Conservation (phyloP, 2,329 filamentous ascomycete species). For the Paecilomyces formosus region DNA sequence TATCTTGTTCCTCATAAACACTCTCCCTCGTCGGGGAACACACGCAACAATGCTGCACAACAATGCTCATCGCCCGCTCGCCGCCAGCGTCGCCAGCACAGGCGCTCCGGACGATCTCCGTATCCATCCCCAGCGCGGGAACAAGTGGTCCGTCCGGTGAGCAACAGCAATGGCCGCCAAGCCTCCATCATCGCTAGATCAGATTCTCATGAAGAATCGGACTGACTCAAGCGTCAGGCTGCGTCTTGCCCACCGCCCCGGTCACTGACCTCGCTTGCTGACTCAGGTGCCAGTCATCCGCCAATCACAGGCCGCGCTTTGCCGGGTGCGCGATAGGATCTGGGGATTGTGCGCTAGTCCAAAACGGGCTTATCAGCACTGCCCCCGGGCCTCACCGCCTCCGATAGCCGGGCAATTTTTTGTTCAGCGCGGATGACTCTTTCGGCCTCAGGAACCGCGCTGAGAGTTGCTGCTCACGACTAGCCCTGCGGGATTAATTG, state of each 20-base stretch:
- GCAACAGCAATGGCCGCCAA: neutral
- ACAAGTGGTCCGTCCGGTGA: neutral
- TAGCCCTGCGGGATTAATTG: neutral
- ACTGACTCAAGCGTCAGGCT: neutral
- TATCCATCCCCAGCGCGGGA: neutral
- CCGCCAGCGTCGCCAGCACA: neutral
- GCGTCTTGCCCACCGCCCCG: neutral
- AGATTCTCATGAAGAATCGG: neutral
- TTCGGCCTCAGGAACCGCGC: neutral
- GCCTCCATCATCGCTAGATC: neutral
- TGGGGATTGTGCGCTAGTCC: neutral
- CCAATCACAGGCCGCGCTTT: neutral
- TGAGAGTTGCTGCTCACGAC: neutral
- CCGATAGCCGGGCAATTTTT: conserved; percentile 16
- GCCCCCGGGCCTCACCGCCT: conserved; percentile 29
- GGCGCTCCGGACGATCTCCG: neutral
- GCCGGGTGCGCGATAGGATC: neutral
- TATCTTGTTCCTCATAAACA: no score
- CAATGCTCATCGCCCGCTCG: neutral
- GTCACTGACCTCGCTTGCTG: neutral
- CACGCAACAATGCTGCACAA: no score
- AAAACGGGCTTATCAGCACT: neutral
- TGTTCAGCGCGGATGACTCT: conserved; percentile 7
- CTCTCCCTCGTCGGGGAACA: no score
- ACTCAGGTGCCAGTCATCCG: neutral